Evolutionary conservation across 2,329 filamentous ascomycete genomes (phyloP), one percentile per base, ranked within the genome.

Genomic region (Alternaria consortialis): DNA sequence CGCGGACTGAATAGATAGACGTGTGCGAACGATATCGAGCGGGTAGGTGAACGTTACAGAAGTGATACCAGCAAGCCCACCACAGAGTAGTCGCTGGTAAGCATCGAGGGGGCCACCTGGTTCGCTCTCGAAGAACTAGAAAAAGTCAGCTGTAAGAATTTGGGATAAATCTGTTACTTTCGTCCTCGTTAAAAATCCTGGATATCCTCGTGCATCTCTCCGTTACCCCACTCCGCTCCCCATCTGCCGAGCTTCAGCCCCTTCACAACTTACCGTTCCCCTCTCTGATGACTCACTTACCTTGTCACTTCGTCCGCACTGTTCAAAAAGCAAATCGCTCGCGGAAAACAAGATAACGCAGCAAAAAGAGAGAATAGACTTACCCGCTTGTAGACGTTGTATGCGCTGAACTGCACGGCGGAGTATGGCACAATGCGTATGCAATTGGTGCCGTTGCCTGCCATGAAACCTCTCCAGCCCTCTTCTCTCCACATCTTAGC

Each of bases 401-500:
- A 99, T 76, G 93, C 96, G 70, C 94, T 94, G 80, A 99, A 99
- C 76, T 99, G 95, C 40, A 98, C 95, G 11, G 95, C 95, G 51
- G 94, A 98, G 80, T 99, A 99, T 5, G 95, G 95, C 53, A 99
- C 93, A 69, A 99, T 99, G 64, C 95, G 92, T 73, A 99, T 92
- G 84, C 95, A 99, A 80, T 99, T 99, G 63, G 94, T 97, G 65
- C 95, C 95, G 78, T 99, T 99, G 53, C 95, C 95, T 68, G 93
- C 89, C 94, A 99, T 97, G 80, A 98, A 97, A 0, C 95, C 95
- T 78, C 89, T 89, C 93, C 94, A 98, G 56, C 95, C 95, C 80
- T 99, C 95, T 77, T 99, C 95, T 71, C 85, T 89, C 90, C 94
- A 97, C 91, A 99, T 99, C 81, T 99, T 99, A 42, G 83, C 86